These are phyloP conservation scores for Pyrrhoderma lamaoense DNA, from an alignment of 1,284 basidiomycete species.

Conservation along the genomic window DNA sequence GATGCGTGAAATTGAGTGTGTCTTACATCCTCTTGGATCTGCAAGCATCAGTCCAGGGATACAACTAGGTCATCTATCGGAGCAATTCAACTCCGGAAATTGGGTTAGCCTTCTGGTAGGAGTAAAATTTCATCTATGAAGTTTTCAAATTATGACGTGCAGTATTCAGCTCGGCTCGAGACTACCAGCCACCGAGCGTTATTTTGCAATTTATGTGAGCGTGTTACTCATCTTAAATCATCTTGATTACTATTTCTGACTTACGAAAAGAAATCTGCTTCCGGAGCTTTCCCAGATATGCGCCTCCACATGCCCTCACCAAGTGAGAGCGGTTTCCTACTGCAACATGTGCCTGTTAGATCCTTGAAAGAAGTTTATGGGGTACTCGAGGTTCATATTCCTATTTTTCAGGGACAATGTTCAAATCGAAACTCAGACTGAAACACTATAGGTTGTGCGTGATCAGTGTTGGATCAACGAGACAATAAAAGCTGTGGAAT, in stretches of 20 bases:
- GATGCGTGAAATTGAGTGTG: conserved; percentile 58
- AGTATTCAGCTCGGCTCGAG: conserved; percentile 38
- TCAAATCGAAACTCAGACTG: background rate
- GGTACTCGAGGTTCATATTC: conserved; percentile 50
- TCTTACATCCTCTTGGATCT: conserved; percentile 47
- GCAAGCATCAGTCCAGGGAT: conserved; percentile 35
- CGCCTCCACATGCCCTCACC: conserved; percentile 55
- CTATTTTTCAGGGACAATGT: conserved; percentile 1
- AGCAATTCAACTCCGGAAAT: conserved; percentile 49
- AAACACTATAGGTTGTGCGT: conserved; percentile 49
- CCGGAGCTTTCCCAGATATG: conserved; percentile 56
- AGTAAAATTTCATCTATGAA: conserved; percentile 12
- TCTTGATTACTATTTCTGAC: conserved; percentile 1
- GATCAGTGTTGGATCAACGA: conserved; percentile 79
- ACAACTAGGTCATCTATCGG: conserved; percentile 23
- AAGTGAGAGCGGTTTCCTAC: conserved; percentile 62
- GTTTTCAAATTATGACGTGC: background rate
- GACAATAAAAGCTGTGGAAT: conserved; percentile 45
- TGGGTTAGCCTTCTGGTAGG: conserved; percentile 67
- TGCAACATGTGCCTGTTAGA: conserved; percentile 61
- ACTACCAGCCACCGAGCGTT: conserved; percentile 34
- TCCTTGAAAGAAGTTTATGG: conserved; percentile 65
- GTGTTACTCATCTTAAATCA: too few species aligned
- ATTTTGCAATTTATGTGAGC: conserved; percentile 38
- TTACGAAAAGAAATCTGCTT: conserved; percentile 49